A percentile compares a stretch with the other conserved stretches of the same genome.
Evolutionary conservation across 2,329 filamentous ascomycete genomes (phyloP).

Genomic region (Phoma sp.): DNA sequence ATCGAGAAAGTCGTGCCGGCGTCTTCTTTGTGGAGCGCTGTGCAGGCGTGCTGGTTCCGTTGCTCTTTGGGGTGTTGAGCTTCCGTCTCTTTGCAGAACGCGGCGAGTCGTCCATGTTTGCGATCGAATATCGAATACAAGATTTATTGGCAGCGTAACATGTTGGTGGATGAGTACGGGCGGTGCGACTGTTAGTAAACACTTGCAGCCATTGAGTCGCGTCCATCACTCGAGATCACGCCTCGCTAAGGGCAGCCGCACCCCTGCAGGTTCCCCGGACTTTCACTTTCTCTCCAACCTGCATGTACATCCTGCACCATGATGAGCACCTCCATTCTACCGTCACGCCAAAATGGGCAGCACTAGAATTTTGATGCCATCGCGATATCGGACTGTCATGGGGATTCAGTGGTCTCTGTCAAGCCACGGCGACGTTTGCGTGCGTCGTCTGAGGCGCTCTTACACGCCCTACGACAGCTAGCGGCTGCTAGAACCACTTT

Average conservation of each 20-base stretch:
- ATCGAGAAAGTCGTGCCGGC: constrained; percentile 29
- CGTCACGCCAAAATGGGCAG: too few species aligned
- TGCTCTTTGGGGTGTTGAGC: constrained; percentile 37
- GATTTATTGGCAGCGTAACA: constrained; percentile 3
- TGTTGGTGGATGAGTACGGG: constrained; percentile 4
- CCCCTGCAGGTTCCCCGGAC: constrained; percentile 14
- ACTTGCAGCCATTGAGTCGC: constrained; percentile 8
- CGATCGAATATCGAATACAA: background rate
- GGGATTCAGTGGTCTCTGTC: background rate
- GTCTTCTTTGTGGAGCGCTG: constrained; percentile 29
- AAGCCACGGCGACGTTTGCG: background rate
- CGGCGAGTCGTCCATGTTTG: constrained; percentile 42
- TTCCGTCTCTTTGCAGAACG: constrained; percentile 47
- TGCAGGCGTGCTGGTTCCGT: constrained; percentile 28
- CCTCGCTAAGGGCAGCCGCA: constrained; percentile 13
- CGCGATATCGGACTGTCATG: too few species aligned
- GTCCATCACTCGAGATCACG: constrained; percentile 17
- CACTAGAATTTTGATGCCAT: too few species aligned
- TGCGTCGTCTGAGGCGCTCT: constrained; percentile 1
- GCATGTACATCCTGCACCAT: background rate
- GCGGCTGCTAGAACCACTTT: background rate
- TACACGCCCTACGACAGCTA: constrained; percentile 13
- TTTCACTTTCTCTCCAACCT: background rate
- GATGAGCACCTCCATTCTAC: background rate
- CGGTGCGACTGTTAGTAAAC: constrained; percentile 11